Percentiles rank a stretch among this genome's conserved stretches.
Evolutionary conservation across 768 basidiomycete species (phyloP).

Genomic region (Hortiboletus campestris): DNA sequence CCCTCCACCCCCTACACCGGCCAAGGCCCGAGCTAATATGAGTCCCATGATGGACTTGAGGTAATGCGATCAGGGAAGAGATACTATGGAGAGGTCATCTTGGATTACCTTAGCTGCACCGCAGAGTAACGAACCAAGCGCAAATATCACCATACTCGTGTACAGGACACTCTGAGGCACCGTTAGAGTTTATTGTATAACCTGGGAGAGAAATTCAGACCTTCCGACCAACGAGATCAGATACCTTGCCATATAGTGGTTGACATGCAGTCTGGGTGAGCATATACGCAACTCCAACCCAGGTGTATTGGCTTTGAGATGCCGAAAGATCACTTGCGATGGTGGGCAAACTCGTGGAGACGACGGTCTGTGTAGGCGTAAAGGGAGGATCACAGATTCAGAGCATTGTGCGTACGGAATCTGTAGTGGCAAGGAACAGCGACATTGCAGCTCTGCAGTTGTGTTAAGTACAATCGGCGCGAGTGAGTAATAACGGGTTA

Average conservation of each 20-base stretch:
- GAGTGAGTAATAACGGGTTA: constrained; percentile 26
- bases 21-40: constrained; percentile 60
- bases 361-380: constrained; percentile 49
- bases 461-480: constrained; percentile 12
- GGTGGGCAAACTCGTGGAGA: constrained; percentile 82
- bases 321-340: constrained; percentile 70
- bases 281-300: constrained; percentile 85
- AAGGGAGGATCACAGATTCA: not conserved
- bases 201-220: constrained; percentile 38
- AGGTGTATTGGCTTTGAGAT: constrained; percentile 72
- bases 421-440: constrained; percentile 83
- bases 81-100: constrained; percentile 14
- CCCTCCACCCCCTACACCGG: constrained; percentile 84
- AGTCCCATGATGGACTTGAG: constrained; percentile 51
- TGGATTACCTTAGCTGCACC: constrained; percentile 63
- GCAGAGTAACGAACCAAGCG: constrained; percentile 76
- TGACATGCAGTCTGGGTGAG: constrained; percentile 85
- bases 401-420: constrained; percentile 54
- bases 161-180: constrained; percentile 59
- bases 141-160: constrained; percentile 71
- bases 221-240: constrained; percentile 79
- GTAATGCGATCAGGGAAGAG: constrained; percentile 19
- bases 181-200: constrained; percentile 1
- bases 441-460: constrained; percentile 66
- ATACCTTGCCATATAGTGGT: constrained; percentile 77